Evolutionary conservation across 768 basidiomycete species (phyloP).

Genomic region (Amanita rimosa): DNA sequence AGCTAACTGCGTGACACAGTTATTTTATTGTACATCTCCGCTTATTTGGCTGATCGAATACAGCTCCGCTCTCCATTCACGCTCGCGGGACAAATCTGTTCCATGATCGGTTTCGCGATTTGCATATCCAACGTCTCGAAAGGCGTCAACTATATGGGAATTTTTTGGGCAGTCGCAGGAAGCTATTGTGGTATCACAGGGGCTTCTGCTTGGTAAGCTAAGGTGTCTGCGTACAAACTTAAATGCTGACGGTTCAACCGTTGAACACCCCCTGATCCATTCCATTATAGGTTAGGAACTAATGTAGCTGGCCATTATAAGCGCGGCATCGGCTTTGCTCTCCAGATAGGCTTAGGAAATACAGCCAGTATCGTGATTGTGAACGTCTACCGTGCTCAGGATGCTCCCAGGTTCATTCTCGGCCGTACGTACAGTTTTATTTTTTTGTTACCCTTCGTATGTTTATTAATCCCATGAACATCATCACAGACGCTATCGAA

Average conservation of each 20-base stretch:
- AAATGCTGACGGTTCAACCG: too few relatives aligned
- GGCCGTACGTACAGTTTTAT: slow-evolving; percentile 39
- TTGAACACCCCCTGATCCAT: too few relatives aligned
- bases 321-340: slow-evolving; percentile 54
- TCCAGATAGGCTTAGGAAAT: slow-evolving; percentile 61
- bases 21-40: slow-evolving; percentile 40
- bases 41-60: slow-evolving; percentile 47
- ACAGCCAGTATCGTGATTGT: slow-evolving; percentile 53
- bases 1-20: neutral
- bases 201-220: slow-evolving; percentile 45
- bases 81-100: neutral
- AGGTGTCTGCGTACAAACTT: too few relatives aligned
- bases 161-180: slow-evolving; percentile 58
- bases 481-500: neutral
- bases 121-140: slow-evolving; percentile 4
- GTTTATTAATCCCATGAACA: slow-evolving; percentile 14
- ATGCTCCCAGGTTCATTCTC: slow-evolving; percentile 47
- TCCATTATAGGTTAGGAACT: slow-evolving; percentile 62
- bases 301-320: slow-evolving; percentile 63
- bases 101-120: neutral
- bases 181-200: slow-evolving; percentile 51
- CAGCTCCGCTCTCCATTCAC: slow-evolving; percentile 15
- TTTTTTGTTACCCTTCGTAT: slow-evolving; percentile 35
- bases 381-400: slow-evolving; percentile 49
- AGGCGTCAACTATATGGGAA: slow-evolving; percentile 63